Evolutionary conservation across 108 stramenopile genomes (phyloP).

Genomic region (Tribonema minus): DNA sequence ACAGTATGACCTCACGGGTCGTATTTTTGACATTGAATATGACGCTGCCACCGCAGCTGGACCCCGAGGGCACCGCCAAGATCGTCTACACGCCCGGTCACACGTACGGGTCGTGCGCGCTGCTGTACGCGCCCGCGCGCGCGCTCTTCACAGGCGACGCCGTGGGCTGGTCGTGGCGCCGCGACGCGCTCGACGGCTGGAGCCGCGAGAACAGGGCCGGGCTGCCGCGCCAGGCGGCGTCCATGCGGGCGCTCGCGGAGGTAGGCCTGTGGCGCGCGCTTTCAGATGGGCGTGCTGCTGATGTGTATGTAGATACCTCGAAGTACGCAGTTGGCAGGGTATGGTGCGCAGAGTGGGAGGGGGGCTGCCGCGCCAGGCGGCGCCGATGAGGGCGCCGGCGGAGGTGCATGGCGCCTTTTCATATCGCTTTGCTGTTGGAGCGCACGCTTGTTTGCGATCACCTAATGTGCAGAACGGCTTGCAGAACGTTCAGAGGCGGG

Average conservation of each 20-base stretch:
- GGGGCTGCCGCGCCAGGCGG: no score
- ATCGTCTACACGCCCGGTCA: slow-evolving; percentile 37
- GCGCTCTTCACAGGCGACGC: slow-evolving; percentile 17
- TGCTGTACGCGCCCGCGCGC: not conserved
- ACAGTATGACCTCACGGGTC: not conserved
- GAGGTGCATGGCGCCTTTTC: no score
- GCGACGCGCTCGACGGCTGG: not conserved
- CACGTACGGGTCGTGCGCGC: slow-evolving; percentile 16
- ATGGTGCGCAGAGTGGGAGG: no score
- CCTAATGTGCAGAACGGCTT: no score
- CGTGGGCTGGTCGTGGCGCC: slow-evolving; percentile 1
- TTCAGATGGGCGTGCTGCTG: no score
- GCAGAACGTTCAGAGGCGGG: no score
- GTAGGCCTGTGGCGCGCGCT: no score
- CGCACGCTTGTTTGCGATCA: no score
- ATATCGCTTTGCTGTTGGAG: no score
- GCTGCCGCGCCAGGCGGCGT: not conserved
- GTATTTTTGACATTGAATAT: not conserved
- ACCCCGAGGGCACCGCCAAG: not conserved
- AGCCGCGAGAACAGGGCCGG: not conserved
- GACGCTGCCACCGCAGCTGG: not conserved
- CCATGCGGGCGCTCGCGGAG: not conserved
- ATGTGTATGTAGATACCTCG: no score
- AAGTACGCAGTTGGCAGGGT: no score
- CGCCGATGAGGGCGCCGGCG: no score